Evolutionary conservation across 305 asterid species (phyloP).

Genomic region (Solanum chacoense): DNA sequence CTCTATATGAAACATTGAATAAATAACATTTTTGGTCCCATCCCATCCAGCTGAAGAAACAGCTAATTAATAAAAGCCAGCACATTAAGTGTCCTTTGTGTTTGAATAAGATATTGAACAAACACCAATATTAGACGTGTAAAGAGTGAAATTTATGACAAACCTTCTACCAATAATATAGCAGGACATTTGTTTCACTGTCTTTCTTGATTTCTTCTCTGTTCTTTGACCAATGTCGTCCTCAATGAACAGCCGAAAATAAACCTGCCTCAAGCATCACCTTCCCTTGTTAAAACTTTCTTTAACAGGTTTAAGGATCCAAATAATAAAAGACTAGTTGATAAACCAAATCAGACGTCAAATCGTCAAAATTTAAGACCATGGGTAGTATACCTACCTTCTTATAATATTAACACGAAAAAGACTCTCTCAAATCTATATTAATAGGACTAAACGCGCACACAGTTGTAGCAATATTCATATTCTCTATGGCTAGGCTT

Average conservation of each 20-base stretch:
- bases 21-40: neutral
- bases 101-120: neutral
- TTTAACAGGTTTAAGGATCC: constrained; percentile 6
- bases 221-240: neutral
- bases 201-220: neutral
- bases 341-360: neutral
- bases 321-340: neutral
- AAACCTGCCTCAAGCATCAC: constrained; percentile 10
- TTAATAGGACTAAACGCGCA: neutral
- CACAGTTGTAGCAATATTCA: neutral
- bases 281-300: constrained; percentile 7
- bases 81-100: neutral
- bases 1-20: neutral
- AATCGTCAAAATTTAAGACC: neutral
- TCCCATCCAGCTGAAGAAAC: neutral
- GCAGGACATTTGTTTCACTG: neutral
- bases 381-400: neutral
- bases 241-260: neutral
- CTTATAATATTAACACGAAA: neutral
- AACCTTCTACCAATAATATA: neutral
- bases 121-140: neutral
- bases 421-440: neutral
- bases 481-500: constrained; percentile 12
- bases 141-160: neutral
- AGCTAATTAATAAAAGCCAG: neutral